A percentile compares a stretch with the other conserved stretches of the same genome.
phyloP scores from a whole-genome alignment of 306 rosid genomes.

The Oxytropis ochrocephala region DNA sequence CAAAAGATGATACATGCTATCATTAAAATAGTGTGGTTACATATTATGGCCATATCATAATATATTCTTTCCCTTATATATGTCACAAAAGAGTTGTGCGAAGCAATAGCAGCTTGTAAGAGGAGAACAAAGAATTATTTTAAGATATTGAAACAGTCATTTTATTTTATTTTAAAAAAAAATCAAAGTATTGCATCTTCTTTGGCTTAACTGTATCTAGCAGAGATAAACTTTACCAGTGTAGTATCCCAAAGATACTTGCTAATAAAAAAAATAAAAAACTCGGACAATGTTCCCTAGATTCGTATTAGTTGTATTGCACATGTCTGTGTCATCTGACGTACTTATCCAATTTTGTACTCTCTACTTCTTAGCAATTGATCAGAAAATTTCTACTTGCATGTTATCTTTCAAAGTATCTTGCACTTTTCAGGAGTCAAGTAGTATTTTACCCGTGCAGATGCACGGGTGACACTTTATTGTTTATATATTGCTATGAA shows the following conservation, averaged over 20 bases:
- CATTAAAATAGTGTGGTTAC: not conserved
- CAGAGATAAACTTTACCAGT: not conserved
- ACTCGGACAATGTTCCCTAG: not conserved
- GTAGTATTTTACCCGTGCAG: too few relatives aligned
- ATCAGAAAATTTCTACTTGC: not conserved
- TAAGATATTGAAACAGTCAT: not conserved
- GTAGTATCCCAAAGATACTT: not conserved
- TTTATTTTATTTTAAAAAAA: not conserved
- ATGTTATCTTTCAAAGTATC: not conserved
- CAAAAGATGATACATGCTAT: not conserved
- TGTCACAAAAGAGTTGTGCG: not conserved
- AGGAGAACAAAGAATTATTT: too few relatives aligned
- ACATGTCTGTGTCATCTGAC: not conserved
- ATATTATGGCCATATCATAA: not conserved
- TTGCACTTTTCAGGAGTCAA: not conserved
- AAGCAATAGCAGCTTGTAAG: not conserved
- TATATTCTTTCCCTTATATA: not conserved
- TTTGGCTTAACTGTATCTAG: not conserved
- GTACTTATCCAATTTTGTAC: not conserved
- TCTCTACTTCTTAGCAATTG: not conserved
- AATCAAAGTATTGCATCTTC: not conserved
- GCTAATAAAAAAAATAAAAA: not conserved
- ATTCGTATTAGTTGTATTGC: not conserved
- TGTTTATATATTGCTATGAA: too few relatives aligned
- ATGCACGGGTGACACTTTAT: too few relatives aligned